phyloP scores from a whole-genome alignment of 495 filamentous ascomycete species.

The Aspergillus funiculosus region DNA sequence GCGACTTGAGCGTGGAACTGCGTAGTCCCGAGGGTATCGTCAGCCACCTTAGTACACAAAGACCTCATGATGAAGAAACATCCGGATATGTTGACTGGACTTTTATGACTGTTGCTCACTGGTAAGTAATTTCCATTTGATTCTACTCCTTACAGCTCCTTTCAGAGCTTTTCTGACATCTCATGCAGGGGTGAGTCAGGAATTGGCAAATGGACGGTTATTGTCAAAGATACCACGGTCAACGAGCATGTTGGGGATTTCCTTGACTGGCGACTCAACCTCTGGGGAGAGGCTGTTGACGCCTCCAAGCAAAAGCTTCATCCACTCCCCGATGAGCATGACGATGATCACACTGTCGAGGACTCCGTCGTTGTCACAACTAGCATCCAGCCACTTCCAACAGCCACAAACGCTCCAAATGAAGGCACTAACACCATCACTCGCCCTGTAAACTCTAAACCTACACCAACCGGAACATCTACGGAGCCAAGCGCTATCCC shows the following conservation, averaged over 20 bases:
- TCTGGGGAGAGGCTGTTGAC: conserved; percentile 88
- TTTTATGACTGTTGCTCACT: conserved; percentile 96
- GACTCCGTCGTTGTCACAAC: conserved; percentile 50
- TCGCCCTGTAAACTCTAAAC: conserved; percentile 65
- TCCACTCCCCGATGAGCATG: conserved; percentile 77
- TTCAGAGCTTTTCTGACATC: conserved; percentile 11
- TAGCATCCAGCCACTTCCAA: conserved; percentile 41
- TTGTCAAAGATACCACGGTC: conserved; percentile 78
- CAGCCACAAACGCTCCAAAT: conserved; percentile 37
- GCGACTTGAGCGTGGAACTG: conserved; percentile 89
- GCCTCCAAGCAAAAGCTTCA: conserved; percentile 60
- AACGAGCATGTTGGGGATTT: conserved; percentile 75
- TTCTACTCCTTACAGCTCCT: not conserved
- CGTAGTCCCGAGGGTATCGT: conserved; percentile 76
- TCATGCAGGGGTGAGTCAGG: conserved; percentile 75
- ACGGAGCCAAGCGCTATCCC: conserved; percentile 35
- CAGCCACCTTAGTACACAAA: conserved; percentile 73
- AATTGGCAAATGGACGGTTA: conserved; percentile 80
- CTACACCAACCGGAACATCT: conserved; percentile 37
- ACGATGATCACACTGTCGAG: conserved; percentile 72
- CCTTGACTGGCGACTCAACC: conserved; percentile 85
- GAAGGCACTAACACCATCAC: conserved; percentile 66
- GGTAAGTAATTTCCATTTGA: conserved; percentile 49
- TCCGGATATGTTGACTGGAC: conserved; percentile 94
- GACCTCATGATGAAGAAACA: conserved; percentile 55